Evolutionary conservation across 2,329 filamentous ascomycete species (phyloP).

Genomic region (Colletotrichum sp.): DNA sequence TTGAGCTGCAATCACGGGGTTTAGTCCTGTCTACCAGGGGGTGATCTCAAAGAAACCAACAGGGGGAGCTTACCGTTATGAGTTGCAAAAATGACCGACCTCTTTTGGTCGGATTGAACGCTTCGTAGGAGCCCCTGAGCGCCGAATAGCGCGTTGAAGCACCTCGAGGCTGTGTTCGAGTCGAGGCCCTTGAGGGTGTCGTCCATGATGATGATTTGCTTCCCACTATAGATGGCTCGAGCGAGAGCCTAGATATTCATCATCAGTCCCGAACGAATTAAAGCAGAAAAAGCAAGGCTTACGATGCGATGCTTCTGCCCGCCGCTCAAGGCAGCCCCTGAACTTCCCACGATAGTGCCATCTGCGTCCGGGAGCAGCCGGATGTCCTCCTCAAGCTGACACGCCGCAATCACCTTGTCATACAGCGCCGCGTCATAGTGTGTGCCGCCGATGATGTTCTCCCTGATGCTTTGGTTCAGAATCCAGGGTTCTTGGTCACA

Average conservation of each 20-base stretch:
- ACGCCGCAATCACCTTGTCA: constrained; percentile 24
- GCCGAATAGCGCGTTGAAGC: neutral
- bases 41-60: neutral
- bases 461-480: constrained; percentile 31
- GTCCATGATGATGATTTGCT: constrained; percentile 7
- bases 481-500: constrained; percentile 33
- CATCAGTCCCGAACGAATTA: no score
- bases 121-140: constrained; percentile 28
- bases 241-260: neutral
- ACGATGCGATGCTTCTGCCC: constrained; percentile 13
- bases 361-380: neutral
- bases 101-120: constrained; percentile 21
- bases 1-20: neutral
- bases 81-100: constrained; percentile 48
- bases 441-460: neutral
- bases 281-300: neutral
- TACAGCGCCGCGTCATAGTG: constrained; percentile 32
- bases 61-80: constrained; percentile 26
- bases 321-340: neutral
- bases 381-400: constrained; percentile 3
- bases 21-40: neutral
- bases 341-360: neutral
- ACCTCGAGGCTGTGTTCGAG: neutral
- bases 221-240: constrained; percentile 5
- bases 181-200: constrained; percentile 12